Evolutionary conservation across 441 rosid species (phyloP), one percentile per base, ranked within the genome.

Genomic region (Corymbia citriodora): DNA sequence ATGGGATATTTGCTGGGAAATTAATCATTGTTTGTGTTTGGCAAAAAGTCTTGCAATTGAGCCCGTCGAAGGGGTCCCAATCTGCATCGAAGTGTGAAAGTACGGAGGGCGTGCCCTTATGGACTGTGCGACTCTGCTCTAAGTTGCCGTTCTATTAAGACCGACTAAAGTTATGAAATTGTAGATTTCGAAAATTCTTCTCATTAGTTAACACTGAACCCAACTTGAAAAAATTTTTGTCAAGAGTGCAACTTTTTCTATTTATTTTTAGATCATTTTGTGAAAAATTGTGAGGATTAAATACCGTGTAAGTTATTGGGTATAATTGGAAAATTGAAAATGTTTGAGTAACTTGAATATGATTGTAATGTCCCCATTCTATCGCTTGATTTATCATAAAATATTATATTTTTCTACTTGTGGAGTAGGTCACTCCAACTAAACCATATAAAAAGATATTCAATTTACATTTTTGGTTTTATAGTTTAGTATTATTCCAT

Each of bases 21-120:
- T 59, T 59, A 12, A 25, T 59, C n/a, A 59, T 59, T 59, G 3
- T 59, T 59, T 59, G 65, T 59, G n/a, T 59, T 59, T 59, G 59
- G 25, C 0, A 1, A 59, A 10, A 25, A 4, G 65, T 59, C n/a
- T 25, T 0, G 3, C 25, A 0, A 4, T 59, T 25, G 15, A 59
- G 65, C 55, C 55, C 18, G 0, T 53, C 8, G 18, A 55, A 55
- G 10, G 11, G 19, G 19, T 19, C 10, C 25, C 61, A 21, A 55
- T 49, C 10, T 48, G 50, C 59, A 55, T 55, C 18, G 19, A 21
- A 7, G 25, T 55, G 59, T 19, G 19, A 23, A 55, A 19, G 25
- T 55, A 55, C 59, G 4, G 0, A 17, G 25, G 59, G 18, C 25
- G 19, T 19, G 59, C 19, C 23, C 1, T 55, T 23, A 55, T 7